These are phyloP conservation scores for Mycena chlorophos DNA, from an alignment of 768 basidiomycete genomes.

Conservation along the genomic window DNA sequence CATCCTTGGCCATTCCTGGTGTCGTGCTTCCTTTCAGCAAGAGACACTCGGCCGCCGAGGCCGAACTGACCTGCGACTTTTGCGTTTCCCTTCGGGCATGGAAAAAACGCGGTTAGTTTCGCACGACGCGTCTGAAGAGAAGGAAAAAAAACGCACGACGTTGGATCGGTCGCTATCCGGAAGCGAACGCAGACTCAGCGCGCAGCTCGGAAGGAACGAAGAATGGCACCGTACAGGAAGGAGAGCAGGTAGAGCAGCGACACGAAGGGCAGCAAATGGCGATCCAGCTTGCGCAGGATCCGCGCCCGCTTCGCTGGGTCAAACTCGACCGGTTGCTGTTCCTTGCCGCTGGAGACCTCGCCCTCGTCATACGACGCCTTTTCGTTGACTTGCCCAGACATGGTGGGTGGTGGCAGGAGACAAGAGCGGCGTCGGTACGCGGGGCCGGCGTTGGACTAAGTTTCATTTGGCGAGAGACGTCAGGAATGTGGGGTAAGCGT, in stretches of 20 bases:
- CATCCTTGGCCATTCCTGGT: constrained; percentile 28
- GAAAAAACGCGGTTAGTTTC: neutral
- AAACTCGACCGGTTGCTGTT: neutral
- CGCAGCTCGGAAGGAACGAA: neutral
- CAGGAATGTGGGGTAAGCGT: too few relatives aligned
- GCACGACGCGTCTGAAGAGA: too few relatives aligned
- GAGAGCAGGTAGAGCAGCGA: constrained; percentile 40
- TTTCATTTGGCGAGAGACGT: too few relatives aligned
- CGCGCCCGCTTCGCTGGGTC: neutral
- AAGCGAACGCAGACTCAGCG: too few relatives aligned
- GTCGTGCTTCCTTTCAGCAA: neutral
- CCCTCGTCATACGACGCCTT: neutral
- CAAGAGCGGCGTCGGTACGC: too few relatives aligned
- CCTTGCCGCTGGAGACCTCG: too few relatives aligned
- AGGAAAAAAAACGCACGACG: constrained; percentile 18
- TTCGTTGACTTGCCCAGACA: neutral
- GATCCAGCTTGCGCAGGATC: constrained; percentile 32
- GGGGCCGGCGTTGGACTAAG: too few relatives aligned
- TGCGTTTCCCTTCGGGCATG: constrained; percentile 27
- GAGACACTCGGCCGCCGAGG: neutral
- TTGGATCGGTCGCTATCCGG: constrained; percentile 28
- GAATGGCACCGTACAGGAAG: constrained; percentile 32
- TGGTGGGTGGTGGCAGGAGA: neutral
- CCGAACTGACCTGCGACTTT: constrained; percentile 22
- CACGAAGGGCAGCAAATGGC: constrained; percentile 37